Evolutionary conservation across 108 stramenopile species (phyloP), one percentile per base, ranked within the genome.

Genomic region (Pinguiococcus pyrenoidosus): DNA sequence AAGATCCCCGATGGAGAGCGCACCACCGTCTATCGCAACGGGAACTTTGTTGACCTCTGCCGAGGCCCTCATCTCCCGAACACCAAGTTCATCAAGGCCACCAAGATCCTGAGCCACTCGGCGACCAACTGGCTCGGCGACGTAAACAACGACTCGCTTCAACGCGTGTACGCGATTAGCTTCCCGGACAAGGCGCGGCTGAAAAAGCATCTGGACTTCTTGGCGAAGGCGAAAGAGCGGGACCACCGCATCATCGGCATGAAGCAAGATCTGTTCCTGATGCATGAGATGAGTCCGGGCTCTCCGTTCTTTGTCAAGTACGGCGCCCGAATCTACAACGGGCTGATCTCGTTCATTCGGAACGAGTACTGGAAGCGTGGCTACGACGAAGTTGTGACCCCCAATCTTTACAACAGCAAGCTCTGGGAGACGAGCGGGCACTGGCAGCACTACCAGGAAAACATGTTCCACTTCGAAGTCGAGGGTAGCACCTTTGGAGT

Each of bases 241-340:
- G 97, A 99, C 57, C 97, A 99, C 68, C 80, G 97, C 25, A 72
- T 77, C 20, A 74, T 96, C 49, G 88, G 87, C 4, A 49, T 52
- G 22, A 73, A 94, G 65, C 94, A 99, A 71, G 83, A 95, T 6
- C 87, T 99, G 14, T 79, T 79, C 68, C 87, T 99, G 82, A 95
- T 96, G 74, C 86, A 95, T 54, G 83, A 82, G 40, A 64, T 95
- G 37, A 85, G 83, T n/a, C 84, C 97, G 4, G 97, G 97, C 12
- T 80, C 77, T 46, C 85, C 87, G 17, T 99, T 99, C 64, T 96
- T 90, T 84, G 60, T 92, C 12, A 92, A 94, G 12, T 91, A 91
- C 52, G 97, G 97, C 24, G 79, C 89, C n/a, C 81, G 94, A 22
- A 92, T 99, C 54, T 99, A 96, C 89, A 92, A 89, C 66, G 85